These are phyloP conservation scores for Gyromitra esculenta DNA, from an alignment of 2,329 filamentous ascomycete genomes.

Conservation along the genomic window DNA sequence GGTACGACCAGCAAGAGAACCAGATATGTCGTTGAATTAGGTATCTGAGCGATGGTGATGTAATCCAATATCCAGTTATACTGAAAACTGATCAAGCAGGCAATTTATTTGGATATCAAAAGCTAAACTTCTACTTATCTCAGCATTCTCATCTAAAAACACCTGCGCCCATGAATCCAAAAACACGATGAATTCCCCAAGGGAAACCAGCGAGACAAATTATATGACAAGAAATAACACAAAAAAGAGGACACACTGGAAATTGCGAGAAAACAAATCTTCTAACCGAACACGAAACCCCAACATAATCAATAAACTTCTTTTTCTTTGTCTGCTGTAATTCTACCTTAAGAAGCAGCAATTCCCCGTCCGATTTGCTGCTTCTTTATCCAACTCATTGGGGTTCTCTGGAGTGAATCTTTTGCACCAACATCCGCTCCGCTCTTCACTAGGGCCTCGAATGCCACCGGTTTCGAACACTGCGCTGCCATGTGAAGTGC, in stretches of 20 bases:
- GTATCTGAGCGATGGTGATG: not conserved
- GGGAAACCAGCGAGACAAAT: not conserved
- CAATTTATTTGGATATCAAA: not conserved
- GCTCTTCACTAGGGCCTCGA: conserved; percentile 21
- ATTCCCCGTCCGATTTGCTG: not conserved
- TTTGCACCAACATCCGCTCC: conserved; percentile 8
- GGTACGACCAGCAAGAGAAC: not conserved
- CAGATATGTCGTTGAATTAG: not conserved
- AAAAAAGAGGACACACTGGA: not conserved
- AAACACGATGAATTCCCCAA: not conserved
- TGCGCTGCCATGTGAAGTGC: conserved; percentile 52
- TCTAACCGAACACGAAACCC: not conserved
- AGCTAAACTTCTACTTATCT: not conserved
- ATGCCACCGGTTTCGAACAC: not conserved
- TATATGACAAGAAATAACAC: conserved; percentile 9
- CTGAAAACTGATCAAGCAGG: not conserved
- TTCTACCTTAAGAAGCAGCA: not conserved
- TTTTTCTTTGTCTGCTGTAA: not conserved
- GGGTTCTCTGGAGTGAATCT: conserved; percentile 15
- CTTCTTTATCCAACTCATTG: conserved; percentile 19
- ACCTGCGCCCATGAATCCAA: not conserved
- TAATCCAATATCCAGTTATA: not conserved
- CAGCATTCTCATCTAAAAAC: not conserved
- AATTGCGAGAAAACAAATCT: not conserved
- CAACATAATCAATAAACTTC: not conserved